phyloP scores from a whole-genome alignment of 1,284 basidiomycete genomes.

The Moesziomyces antarcticus region DNA sequence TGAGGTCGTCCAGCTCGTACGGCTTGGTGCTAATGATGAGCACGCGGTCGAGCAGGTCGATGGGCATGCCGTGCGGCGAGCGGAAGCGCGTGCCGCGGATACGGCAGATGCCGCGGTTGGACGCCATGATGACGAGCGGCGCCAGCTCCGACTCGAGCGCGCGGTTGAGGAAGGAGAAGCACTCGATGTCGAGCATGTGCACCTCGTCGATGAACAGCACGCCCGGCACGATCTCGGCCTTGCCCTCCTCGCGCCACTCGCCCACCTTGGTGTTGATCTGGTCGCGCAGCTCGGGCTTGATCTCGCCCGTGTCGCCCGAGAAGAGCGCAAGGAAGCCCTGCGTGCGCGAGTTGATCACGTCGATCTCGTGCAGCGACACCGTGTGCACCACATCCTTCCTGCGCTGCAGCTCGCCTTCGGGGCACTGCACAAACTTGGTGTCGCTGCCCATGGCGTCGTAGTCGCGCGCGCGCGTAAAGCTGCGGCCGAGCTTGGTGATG shows the following conservation, averaged over 20 bases:
- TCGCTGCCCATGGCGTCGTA: slow-evolving; percentile 95
- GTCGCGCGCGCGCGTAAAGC: slow-evolving; percentile 93
- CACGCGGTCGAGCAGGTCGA: slow-evolving; percentile 92
- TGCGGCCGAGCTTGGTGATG: slow-evolving; percentile 93
- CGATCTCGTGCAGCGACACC: slow-evolving; percentile 97
- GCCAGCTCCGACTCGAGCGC: slow-evolving; percentile 93
- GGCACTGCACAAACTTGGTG: slow-evolving; percentile 97
- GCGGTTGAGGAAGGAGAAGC: slow-evolving; percentile 97
- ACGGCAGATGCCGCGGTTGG: slow-evolving; percentile 91
- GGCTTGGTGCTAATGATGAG: slow-evolving; percentile 93
- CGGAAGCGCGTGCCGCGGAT: slow-evolving; percentile 95
- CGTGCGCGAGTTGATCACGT: slow-evolving; percentile 97
- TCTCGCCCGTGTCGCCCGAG: slow-evolving; percentile 91
- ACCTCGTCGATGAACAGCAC: slow-evolving; percentile 75
- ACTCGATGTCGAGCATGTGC: slow-evolving; percentile 99
- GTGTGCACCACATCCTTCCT: slow-evolving; percentile 97
- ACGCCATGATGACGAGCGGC: slow-evolving; percentile 97
- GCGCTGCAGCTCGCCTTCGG: slow-evolving; percentile 96
- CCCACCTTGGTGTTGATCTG: slow-evolving; percentile 97
- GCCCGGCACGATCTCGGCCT: slow-evolving; percentile 96
- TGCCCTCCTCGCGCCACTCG: slow-evolving; percentile 98
- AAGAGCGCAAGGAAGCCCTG: slow-evolving; percentile 80
- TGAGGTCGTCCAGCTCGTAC: slow-evolving; percentile 86
- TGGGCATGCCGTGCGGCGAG: slow-evolving; percentile 92
- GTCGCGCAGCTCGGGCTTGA: slow-evolving; percentile 94